Percentiles rank a stretch among this genome's conserved stretches.
Evolutionary conservation across 306 rosid genomes (phyloP).

Genomic region (Bauhinia variegata): DNA sequence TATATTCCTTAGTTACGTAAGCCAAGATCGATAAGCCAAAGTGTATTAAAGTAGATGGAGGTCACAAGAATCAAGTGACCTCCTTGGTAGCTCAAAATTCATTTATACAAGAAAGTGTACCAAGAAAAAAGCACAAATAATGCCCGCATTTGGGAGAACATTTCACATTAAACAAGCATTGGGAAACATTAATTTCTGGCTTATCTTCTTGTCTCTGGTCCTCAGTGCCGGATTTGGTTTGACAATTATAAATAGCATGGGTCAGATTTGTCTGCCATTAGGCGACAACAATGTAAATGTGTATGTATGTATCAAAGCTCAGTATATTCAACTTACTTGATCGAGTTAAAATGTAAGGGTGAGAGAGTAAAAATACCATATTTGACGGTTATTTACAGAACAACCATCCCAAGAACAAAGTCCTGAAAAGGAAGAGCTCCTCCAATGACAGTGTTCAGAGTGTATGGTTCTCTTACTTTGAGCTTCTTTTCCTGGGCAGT

Average conservation of each 20-base stretch:
- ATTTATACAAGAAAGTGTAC: conserved; percentile 21
- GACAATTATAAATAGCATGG: no score
- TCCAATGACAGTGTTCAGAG: conserved; percentile 47
- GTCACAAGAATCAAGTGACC: conserved; percentile 54
- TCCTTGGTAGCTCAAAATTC: conserved; percentile 30
- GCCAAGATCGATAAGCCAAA: no score
- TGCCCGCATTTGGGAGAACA: no score
- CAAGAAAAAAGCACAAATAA: conserved; percentile 22
- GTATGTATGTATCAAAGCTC: no score
- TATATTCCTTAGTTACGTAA: conserved; percentile 18
- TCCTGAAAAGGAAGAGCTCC: conserved; percentile 64
- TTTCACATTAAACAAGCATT: no score
- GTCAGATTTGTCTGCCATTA: no score
- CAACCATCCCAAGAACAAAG: conserved; percentile 39
- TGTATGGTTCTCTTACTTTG: conserved; percentile 51
- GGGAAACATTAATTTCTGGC: no score
- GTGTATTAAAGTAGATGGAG: conserved; percentile 29
- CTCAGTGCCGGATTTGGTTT: no score
- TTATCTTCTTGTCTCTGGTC: no score
- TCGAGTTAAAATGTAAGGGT: no score
- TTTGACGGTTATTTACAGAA: conserved; percentile 41
- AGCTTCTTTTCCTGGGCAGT: conserved; percentile 16
- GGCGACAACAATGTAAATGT: no score
- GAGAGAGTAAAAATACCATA: conserved; percentile 35
- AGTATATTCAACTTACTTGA: no score